Conservation (phyloP, 2,329 filamentous ascomycete species). For the Emydomyces testavorans region DNA sequence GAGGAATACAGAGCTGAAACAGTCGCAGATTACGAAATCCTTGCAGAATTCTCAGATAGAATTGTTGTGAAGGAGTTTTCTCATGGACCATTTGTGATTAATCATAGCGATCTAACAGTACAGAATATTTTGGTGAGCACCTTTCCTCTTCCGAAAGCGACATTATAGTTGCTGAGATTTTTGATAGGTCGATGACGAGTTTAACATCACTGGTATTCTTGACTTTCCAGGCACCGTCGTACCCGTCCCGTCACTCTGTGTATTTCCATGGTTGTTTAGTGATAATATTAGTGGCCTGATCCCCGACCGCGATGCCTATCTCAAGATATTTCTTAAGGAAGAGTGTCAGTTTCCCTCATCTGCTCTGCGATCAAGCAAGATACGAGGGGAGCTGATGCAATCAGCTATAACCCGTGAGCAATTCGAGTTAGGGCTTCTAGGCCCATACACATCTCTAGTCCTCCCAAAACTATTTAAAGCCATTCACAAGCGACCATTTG, state of each 20-base stretch:
- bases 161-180: not conserved
- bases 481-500: too few relatives aligned
- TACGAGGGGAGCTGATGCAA: conserved; percentile 4
- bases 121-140: conserved; percentile 8
- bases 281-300: conserved; percentile 3
- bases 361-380: not conserved
- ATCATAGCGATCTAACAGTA: conserved; percentile 9
- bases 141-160: not conserved
- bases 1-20: conserved; percentile 2
- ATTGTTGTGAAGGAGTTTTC: conserved; percentile 2
- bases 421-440: conserved; percentile 7
- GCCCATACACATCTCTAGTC: conserved; percentile 2
- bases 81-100: conserved; percentile 9
- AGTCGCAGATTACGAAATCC: conserved; percentile 9
- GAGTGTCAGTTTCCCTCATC: conserved; percentile 3
- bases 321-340: not conserved
- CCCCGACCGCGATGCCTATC: conserved; percentile 3
- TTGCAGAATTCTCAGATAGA: not conserved
- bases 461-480: conserved; percentile 6
- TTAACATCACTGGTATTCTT: conserved; percentile 15
- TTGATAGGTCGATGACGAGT: conserved; percentile 15
- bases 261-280: conserved; percentile 8
- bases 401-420: conserved; percentile 1
- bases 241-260: conserved; percentile 12
- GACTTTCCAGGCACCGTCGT: conserved; percentile 15